A percentile compares a stretch with the other conserved stretches of the same genome.
Evolutionary conservation across 306 rosid species (phyloP).

Genomic region (Spatholobus suberectus): DNA sequence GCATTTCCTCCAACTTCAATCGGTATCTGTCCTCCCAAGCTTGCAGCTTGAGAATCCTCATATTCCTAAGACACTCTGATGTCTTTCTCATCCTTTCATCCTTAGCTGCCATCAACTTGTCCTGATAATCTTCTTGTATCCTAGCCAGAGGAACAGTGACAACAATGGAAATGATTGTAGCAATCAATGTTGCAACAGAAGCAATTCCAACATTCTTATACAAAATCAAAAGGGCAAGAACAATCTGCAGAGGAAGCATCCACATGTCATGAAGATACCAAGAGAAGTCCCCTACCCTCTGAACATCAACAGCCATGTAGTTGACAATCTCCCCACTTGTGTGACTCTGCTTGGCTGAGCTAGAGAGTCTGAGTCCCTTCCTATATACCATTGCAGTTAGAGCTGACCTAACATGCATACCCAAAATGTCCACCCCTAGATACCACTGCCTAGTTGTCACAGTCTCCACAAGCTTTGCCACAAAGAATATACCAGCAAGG

Average conservation of each 20-base stretch:
- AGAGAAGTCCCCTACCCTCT: constrained; percentile 86
- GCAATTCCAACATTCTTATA: constrained; percentile 91
- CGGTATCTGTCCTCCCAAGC: constrained; percentile 88
- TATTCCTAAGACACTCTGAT: constrained; percentile 80
- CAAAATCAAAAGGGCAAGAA: constrained; percentile 79
- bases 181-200: constrained; percentile 76
- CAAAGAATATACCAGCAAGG: constrained; percentile 77
- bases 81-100: constrained; percentile 96
- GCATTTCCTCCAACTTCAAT: constrained; percentile 77
- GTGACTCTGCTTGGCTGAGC: constrained; percentile 84
- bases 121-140: constrained; percentile 82
- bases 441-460: constrained; percentile 88
- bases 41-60: constrained; percentile 90
- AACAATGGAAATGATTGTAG: constrained; percentile 80
- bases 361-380: constrained; percentile 85
- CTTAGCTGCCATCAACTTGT: constrained; percentile 85
- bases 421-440: constrained; percentile 89
- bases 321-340: constrained; percentile 92
- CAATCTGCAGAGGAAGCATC: constrained; percentile 92
- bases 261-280: constrained; percentile 94
- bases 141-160: constrained; percentile 81
- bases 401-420: constrained; percentile 91
- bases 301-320: constrained; percentile 94
- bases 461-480: constrained; percentile 87
- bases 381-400: constrained; percentile 84